These are phyloP conservation scores for Fraxinus paxiana DNA, from an alignment of 305 asterid genomes.

Conservation along the genomic window DNA sequence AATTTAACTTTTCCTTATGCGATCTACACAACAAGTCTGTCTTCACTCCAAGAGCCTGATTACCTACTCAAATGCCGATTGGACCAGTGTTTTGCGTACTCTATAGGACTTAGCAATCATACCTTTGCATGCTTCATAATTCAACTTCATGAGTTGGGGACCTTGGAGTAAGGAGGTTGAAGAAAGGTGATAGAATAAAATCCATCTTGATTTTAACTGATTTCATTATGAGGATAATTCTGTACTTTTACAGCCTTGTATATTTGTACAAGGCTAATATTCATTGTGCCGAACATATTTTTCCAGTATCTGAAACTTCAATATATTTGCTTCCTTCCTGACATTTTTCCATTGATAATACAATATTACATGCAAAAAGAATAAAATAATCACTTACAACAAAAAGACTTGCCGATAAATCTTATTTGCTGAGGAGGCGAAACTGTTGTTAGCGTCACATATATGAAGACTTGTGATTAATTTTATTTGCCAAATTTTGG, in stretches of 20 bases:
- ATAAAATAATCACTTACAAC: not conserved
- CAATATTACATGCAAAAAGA: slow-evolving; percentile 13
- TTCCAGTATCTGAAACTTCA: not conserved
- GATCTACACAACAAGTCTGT: not conserved
- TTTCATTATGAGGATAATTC: not conserved
- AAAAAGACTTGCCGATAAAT: not conserved
- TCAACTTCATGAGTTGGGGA: not conserved
- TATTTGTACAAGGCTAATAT: not conserved
- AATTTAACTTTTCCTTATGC: not conserved
- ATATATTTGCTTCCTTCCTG: not conserved
- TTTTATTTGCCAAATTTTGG: not conserved
- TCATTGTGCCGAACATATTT: not conserved
- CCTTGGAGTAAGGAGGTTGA: not conserved
- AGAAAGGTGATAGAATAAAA: not conserved
- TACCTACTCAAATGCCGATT: not conserved
- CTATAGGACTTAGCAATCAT: not conserved
- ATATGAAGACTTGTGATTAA: not conserved
- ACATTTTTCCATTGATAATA: slow-evolving; percentile 11
- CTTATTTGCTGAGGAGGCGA: not conserved
- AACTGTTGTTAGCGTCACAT: not conserved
- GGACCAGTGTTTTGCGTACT: not conserved
- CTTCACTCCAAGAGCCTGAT: not conserved
- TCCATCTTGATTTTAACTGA: not conserved
- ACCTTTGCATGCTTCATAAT: not conserved
- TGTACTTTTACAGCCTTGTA: not conserved